Evolutionary conservation across 345 rosid species (phyloP), one percentile per base, ranked within the genome.

Genomic region (Anacardium occidentale): DNA sequence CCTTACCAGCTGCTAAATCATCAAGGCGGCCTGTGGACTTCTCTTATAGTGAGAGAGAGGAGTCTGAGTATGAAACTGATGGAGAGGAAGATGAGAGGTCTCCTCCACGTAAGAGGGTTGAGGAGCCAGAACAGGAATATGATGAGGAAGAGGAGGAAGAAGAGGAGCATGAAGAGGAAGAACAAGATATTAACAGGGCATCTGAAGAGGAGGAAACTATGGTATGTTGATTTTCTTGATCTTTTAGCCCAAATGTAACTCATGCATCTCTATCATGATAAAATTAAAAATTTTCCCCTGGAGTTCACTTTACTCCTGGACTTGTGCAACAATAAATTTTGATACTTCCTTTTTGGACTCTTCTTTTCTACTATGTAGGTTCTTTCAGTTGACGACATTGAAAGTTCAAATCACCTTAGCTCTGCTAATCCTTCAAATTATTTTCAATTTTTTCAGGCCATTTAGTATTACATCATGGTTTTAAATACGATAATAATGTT

Each of bases 41-140:
- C 85, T 89, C 97, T 20, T 96, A 88, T 63, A 92, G 98, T 74
- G 99, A 95, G 53, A 87, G 87, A 83, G 98, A 91, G 76, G 98
- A 89, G 78, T 95, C 97, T 20, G 99, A 95, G 62, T 95, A 95
- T 77, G 99, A 92, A 84, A 92, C 88, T 71, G 94, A 95, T 71
- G 98, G 89, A 56, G 93, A 87, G 69, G 98, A 91, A 72, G 85
- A 80, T 79, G 97, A 84, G 76, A 89, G 88, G 69, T 66, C 94
- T 66, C 84, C 78, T 1, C 68, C 79, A 13, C 88, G 80, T 63
- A 84, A 87, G 77, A 85, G 91, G 78, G 79, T 76, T 61, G 97
- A 88, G 81, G 97, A 87, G 55, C 88, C 88, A 57, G 98, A 87
- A 81, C 83, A 79, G 18, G 97, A 92, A 54, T 90, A 88, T 71